phyloP scores from a whole-genome alignment of 768 basidiomycete genomes.

The Russula sp. region DNA sequence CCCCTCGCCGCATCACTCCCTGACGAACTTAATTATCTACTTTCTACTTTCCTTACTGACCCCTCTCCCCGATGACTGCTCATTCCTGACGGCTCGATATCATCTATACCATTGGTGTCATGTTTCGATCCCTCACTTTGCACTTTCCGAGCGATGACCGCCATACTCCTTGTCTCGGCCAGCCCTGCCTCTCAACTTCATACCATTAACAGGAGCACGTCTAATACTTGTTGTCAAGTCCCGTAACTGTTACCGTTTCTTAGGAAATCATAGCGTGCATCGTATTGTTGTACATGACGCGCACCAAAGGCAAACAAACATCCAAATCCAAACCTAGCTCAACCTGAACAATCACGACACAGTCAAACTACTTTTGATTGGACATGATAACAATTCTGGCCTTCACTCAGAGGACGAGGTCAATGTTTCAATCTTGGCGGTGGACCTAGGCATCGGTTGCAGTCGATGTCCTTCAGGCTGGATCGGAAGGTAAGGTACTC shows the following conservation, averaged over 20 bases:
- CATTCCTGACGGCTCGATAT: conserved; percentile 11
- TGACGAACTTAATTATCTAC: conserved; percentile 20
- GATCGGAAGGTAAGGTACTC: background rate
- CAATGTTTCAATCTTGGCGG: background rate
- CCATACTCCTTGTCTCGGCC: background rate
- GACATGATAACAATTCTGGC: background rate
- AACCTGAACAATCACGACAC: background rate
- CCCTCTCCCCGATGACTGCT: conserved; percentile 6
- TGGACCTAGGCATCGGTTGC: background rate
- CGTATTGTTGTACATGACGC: background rate
- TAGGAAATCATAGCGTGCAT: background rate
- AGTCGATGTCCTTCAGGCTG: background rate
- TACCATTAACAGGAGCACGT: background rate
- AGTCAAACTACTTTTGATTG: background rate
- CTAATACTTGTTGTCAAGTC: background rate
- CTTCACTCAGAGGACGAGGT: background rate
- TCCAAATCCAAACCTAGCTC: background rate
- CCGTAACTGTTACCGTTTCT: background rate
- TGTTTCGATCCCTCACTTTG: background rate
- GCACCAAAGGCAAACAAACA: background rate
- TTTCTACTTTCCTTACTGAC: conserved; percentile 21
- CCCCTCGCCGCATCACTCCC: conserved; percentile 5
- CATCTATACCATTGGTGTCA: conserved; percentile 16
- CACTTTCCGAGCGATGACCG: background rate
- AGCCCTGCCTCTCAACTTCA: background rate